Percentiles rank a stretch among this genome's conserved stretches.
Evolutionary conservation across 2,329 filamentous ascomycete species (phyloP).

Genomic region (Exophiala sideris): DNA sequence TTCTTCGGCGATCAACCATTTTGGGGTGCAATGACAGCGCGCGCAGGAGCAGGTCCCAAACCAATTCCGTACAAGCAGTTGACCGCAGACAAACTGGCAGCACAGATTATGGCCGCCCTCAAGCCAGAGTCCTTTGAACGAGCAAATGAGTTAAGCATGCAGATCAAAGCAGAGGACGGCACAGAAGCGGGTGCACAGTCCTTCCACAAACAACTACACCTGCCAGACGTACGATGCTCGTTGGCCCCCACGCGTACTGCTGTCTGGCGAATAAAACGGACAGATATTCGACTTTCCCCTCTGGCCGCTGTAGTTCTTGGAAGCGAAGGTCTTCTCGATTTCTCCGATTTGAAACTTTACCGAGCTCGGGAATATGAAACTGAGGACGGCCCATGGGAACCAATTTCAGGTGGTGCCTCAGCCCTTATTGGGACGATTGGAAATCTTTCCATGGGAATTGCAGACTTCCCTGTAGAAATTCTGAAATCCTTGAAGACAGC

Average conservation of each 20-base stretch:
- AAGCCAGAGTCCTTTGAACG: constrained; percentile 58
- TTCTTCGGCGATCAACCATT: constrained; percentile 87
- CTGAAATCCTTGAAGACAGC: constrained; percentile 39
- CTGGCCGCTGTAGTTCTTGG: constrained; percentile 69
- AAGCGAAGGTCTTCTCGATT: constrained; percentile 61
- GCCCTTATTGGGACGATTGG: constrained; percentile 81
- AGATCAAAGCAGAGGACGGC: constrained; percentile 65
- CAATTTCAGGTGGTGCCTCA: constrained; percentile 70
- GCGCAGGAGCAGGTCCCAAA: constrained; percentile 67
- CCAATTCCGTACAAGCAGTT: constrained; percentile 68
- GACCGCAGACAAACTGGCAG: constrained; percentile 63
- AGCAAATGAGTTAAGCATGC: constrained; percentile 57
- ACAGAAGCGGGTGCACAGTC: constrained; percentile 61
- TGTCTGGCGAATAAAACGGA: constrained; percentile 70
- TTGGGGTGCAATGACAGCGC: constrained; percentile 73
- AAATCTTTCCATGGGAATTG: constrained; percentile 76
- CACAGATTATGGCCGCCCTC: constrained; percentile 60
- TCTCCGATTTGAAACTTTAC: constrained; percentile 67
- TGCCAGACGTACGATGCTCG: constrained; percentile 66
- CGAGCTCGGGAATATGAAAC: constrained; percentile 68
- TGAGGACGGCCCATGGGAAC: constrained; percentile 74
- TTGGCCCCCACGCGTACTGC: constrained; percentile 66
- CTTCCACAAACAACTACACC: constrained; percentile 68
- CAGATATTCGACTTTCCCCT: constrained; percentile 64
- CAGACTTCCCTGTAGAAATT: constrained; percentile 63